These are phyloP conservation scores for Colletotrichum brevisporum DNA, from an alignment of 2,329 filamentous ascomycete genomes.

Conservation along the genomic window DNA sequence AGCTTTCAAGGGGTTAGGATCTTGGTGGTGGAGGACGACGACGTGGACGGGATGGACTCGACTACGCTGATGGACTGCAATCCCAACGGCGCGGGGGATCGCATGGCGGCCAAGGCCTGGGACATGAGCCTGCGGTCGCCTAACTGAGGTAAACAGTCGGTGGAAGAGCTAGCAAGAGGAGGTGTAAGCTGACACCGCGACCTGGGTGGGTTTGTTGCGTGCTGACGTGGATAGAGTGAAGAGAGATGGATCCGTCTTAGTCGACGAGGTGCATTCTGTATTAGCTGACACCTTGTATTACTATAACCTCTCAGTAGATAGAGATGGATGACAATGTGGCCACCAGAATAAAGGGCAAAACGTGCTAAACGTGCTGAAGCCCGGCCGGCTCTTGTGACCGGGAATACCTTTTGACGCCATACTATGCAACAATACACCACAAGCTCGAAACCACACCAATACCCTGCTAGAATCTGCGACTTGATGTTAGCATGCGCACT, in stretches of 20 bases:
- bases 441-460: conserved; percentile 36
- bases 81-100: background rate
- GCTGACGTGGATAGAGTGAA: conserved; percentile 1
- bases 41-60: conserved; percentile 21
- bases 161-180: background rate
- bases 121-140: conserved; percentile 18
- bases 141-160: background rate
- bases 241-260: background rate
- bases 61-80: conserved; percentile 34
- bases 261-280: background rate
- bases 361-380: conserved; percentile 40
- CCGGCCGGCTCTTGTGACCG: conserved; percentile 34
- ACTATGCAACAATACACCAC: conserved; percentile 38
- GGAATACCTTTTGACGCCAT: conserved; percentile 41
- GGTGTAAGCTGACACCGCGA: background rate
- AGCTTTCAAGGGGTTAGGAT: conserved; percentile 47
- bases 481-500: conserved; percentile 32
- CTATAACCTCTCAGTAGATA: conserved; percentile 20
- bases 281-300: conserved; percentile 35
- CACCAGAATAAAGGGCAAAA: conserved; percentile 31
- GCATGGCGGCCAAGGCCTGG: background rate
- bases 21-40: conserved; percentile 46
- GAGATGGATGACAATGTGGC: conserved; percentile 31
- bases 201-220: background rate
- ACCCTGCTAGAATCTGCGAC: conserved; percentile 51